A percentile compares a stretch with the other conserved stretches of the same genome.
Conservation (phyloP, 2,329 filamentous ascomycete genomes). For the Dryadomyces sulphureus region DNA sequence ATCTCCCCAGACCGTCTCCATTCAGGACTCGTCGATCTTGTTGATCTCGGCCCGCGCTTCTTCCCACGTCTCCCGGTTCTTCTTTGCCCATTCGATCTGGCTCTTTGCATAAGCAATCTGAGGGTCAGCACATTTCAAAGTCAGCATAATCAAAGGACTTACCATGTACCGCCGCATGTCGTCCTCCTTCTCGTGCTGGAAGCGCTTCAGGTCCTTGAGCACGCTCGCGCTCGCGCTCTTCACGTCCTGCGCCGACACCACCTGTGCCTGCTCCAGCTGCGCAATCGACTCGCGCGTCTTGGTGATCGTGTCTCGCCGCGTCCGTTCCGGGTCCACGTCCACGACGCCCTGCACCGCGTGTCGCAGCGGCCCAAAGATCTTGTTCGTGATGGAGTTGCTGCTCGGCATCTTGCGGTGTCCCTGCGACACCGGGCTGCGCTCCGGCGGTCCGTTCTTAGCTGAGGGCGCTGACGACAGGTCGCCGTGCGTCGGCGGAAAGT, state of each 20-base stretch:
- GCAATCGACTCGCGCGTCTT: slow-evolving; percentile 82
- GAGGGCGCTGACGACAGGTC: slow-evolving; percentile 56
- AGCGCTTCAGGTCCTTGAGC: slow-evolving; percentile 76
- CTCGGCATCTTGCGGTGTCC: slow-evolving; percentile 69
- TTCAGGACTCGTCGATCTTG: slow-evolving; percentile 58
- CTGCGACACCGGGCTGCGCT: slow-evolving; percentile 25
- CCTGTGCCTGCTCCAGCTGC: slow-evolving; percentile 79
- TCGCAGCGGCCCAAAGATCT: slow-evolving; percentile 87
- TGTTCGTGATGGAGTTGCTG: slow-evolving; percentile 77
- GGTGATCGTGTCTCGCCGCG: slow-evolving; percentile 80
- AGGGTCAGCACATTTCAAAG: slow-evolving; percentile 11
- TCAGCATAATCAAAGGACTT: slow-evolving; percentile 21
- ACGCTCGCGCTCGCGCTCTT: slow-evolving; percentile 84
- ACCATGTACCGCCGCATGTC: slow-evolving; percentile 94
- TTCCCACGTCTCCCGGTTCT: slow-evolving; percentile 83
- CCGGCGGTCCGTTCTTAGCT: slow-evolving; percentile 55
- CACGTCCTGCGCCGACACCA: slow-evolving; percentile 80
- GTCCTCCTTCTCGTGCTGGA: slow-evolving; percentile 91
- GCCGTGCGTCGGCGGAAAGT: slow-evolving; percentile 82
- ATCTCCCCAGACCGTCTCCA: background rate
- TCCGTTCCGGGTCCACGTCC: slow-evolving; percentile 88
- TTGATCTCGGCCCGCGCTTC: slow-evolving; percentile 76
- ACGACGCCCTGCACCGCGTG: slow-evolving; percentile 94
- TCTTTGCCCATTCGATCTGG: slow-evolving; percentile 88
- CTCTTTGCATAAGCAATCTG: slow-evolving; percentile 85